Base-by-base conservation (phyloP, 2,329 filamentous ascomycete genomes). In the Trichophyton verrucosum region DNA sequence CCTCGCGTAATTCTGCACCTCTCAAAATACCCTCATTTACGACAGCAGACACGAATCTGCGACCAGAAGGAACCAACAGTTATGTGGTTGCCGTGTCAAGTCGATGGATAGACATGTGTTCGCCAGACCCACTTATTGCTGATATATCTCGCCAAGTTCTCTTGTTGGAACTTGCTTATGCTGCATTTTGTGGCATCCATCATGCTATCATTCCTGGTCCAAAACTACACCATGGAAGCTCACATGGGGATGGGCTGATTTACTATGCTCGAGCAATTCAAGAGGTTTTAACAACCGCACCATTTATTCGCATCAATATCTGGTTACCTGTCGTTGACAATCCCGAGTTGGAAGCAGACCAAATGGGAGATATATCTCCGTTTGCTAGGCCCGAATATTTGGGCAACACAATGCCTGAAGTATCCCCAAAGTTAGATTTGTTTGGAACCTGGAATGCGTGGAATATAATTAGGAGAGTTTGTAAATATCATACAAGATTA, bases 361-460 rank as follows among this genome's bases (percentile, higher is more conserved):
- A 72, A 20, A 75, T 79, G 58, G 76, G 76, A 36, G 74, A 78
- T 60, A 64, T 80, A 53, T 71, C 73, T 9, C 72, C 72, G 0
- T 72, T 78, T 64, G 74, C 75, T 38, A 71, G 77, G 20, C 68
- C 68, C 46, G 73, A 76, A 61, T 78, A 73, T 63, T 62, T 75
- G 15, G 64, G 61, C 44, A 66, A 66, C 15, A 66, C 66, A 3
- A 62, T 73, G 1, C 70, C 73, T 11, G 68, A 65, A 3, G 65
- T 73, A 38, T 67, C 68, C 5, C 76, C 78, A 36, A 80, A 84
- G 22, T 76, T 86, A 63, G 87, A 92, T 68, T 73, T 88, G 0
- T 94, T 89, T 73, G 86, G 86, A 59, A 81, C 86, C 1, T 99
- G 95, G 95, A 91, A 97, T 74, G 86, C 88, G 1, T 99, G 94